phyloP scores from a whole-genome alignment of 306 rosid species.

The Ormosia emarginata region DNA sequence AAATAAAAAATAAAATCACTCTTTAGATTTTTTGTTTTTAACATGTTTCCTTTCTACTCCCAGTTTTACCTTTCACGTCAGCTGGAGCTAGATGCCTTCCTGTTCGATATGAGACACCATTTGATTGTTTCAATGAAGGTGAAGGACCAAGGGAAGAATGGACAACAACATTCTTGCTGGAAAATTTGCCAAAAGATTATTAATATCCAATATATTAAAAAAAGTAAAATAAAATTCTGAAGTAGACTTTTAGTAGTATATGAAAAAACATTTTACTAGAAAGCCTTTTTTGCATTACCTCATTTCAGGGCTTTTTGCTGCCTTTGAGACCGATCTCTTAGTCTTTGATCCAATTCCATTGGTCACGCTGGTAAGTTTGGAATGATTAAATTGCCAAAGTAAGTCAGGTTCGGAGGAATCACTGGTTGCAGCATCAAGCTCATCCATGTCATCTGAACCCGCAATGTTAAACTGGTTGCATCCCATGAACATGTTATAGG shows the following conservation, averaged over 20 bases:
- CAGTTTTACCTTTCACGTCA: conserved; percentile 72
- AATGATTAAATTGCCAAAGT: conserved; percentile 90
- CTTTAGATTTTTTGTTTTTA: neutral
- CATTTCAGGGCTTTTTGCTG: conserved; percentile 63
- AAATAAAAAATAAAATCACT: conserved; percentile 13
- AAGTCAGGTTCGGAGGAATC: conserved; percentile 95
- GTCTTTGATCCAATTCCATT: conserved; percentile 58
- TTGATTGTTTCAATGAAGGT: conserved; percentile 61
- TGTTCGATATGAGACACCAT: conserved; percentile 50
- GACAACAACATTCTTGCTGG: conserved; percentile 44
- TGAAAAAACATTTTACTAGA: neutral
- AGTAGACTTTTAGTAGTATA: neutral
- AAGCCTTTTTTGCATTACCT: conserved; percentile 45
- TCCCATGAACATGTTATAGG: conserved; percentile 65
- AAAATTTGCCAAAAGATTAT: conserved; percentile 9
- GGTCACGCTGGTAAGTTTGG: conserved; percentile 50
- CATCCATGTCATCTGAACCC: conserved; percentile 72
- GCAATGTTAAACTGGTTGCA: conserved; percentile 50
- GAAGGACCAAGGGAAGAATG: conserved; percentile 63
- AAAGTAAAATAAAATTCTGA: neutral
- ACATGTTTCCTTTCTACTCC: conserved; percentile 59
- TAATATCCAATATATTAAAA: neutral
- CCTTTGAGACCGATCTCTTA: conserved; percentile 43
- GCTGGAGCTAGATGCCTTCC: conserved; percentile 68
- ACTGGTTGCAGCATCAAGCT: conserved; percentile 88